These are phyloP conservation scores for Puccinia coronata DNA, from an alignment of 1,284 basidiomycete species.

Conservation along the genomic window DNA sequence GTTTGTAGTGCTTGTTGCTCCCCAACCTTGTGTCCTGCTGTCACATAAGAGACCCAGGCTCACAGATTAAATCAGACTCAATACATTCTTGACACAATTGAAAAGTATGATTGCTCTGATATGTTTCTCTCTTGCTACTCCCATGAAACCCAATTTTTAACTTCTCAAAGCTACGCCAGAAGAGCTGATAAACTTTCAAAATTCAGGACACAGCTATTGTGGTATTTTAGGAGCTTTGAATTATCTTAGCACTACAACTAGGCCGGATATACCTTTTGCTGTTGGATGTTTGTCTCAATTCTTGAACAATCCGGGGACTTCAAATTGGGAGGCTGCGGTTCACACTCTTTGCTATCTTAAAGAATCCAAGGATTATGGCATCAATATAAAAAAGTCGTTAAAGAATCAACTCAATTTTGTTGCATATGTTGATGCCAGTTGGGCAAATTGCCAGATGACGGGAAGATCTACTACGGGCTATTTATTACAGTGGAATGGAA, in stretches of 20 bases:
- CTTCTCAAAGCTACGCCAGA: neutral
- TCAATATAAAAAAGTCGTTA: neutral
- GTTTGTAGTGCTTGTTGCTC: too few species aligned
- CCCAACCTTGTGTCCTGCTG: neutral
- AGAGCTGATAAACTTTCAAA: neutral
- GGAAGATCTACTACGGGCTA: slow-evolving; percentile 60
- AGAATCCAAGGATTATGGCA: too few species aligned
- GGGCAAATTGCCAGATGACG: slow-evolving; percentile 57
- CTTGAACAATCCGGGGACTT: neutral
- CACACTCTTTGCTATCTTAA: neutral
- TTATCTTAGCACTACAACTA: neutral
- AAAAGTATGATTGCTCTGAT: neutral
- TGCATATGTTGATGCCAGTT: too few species aligned
- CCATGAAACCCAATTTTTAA: neutral
- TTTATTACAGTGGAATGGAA: slow-evolving; percentile 57
- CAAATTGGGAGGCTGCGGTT: neutral
- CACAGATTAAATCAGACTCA: too few species aligned
- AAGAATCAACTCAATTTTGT: neutral
- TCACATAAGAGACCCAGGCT: too few species aligned
- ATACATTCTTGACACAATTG: neutral
- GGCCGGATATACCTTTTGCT: slow-evolving; percentile 13
- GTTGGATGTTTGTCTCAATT: slow-evolving; percentile 13
- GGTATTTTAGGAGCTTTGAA: neutral
- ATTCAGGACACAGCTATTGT: neutral
- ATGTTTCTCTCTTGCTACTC: neutral